Conservation (phyloP, 768 basidiomycete genomes). For the Pleurotus eryngii region DNA sequence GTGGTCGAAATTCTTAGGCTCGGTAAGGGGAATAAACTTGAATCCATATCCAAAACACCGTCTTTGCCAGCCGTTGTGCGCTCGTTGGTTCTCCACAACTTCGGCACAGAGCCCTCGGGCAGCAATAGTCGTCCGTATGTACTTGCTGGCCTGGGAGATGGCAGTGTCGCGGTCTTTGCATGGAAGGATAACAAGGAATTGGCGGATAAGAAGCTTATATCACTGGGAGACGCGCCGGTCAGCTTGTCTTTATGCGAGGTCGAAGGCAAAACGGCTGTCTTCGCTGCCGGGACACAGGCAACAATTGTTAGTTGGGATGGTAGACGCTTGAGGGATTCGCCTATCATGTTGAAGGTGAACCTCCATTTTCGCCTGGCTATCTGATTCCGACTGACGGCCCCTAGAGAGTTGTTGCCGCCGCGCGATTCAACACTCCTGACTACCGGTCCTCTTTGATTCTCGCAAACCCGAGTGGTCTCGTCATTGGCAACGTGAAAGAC, state of each 20-base stretch:
- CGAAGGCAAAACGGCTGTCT: slow-evolving; percentile 52
- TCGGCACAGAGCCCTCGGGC: slow-evolving; percentile 40
- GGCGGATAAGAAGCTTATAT: slow-evolving; percentile 52
- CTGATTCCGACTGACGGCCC: not conserved
- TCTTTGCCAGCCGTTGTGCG: slow-evolving; percentile 40
- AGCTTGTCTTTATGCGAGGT: slow-evolving; percentile 51
- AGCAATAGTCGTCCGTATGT: slow-evolving; percentile 48
- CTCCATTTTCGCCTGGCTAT: not conserved
- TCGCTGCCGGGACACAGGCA: slow-evolving; percentile 71
- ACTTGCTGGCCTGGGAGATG: slow-evolving; percentile 74
- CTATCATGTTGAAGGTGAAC: slow-evolving; percentile 65
- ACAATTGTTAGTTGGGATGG: slow-evolving; percentile 68
- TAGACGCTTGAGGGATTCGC: slow-evolving; percentile 61
- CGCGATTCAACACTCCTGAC: slow-evolving; percentile 41
- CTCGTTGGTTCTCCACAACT: slow-evolving; percentile 55
- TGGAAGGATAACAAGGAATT: slow-evolving; percentile 42
- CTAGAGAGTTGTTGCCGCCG: slow-evolving; percentile 52
- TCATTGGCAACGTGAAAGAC: slow-evolving; percentile 64
- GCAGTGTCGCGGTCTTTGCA: slow-evolving; percentile 56
- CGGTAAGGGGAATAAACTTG: slow-evolving; percentile 19
- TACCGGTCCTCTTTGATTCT: slow-evolving; percentile 59
- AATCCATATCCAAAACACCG: slow-evolving; percentile 29
- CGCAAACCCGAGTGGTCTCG: slow-evolving; percentile 48
- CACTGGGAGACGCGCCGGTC: slow-evolving; percentile 68
- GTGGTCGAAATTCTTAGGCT: slow-evolving; percentile 52